Conservation (phyloP, 371 early-diverging fungal species). For the Mucor piriformis region DNA sequence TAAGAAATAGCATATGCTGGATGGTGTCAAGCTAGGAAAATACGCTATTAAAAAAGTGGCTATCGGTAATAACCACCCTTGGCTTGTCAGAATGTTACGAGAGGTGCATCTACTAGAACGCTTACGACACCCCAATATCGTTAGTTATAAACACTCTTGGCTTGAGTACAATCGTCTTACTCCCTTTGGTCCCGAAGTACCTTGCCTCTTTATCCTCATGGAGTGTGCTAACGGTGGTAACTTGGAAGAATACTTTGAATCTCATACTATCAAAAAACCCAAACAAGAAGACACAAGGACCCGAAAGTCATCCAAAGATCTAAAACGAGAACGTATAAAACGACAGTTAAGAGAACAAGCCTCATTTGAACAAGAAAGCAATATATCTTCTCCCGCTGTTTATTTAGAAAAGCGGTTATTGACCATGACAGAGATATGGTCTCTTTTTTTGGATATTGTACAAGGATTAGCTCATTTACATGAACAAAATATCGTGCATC, state of each 20-base stretch:
- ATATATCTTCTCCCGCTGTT: slow-evolving; percentile 1
- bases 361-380: slow-evolving; percentile 26
- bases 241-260: slow-evolving; percentile 87
- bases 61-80: slow-evolving; percentile 85
- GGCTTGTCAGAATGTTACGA: slow-evolving; percentile 92
- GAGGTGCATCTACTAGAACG: slow-evolving; percentile 92
- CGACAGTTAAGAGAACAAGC: slow-evolving; percentile 33
- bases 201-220: slow-evolving; percentile 96
- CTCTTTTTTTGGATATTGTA: slow-evolving; percentile 87
- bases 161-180: slow-evolving; percentile 82
- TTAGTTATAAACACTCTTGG: slow-evolving; percentile 95
- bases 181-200: slow-evolving; percentile 87
- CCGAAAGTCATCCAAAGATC: slow-evolving; percentile 24
- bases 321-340: slow-evolving; percentile 44
- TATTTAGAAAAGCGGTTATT: slow-evolving; percentile 48
- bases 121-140: slow-evolving; percentile 88
- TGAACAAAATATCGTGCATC: slow-evolving; percentile 78
- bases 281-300: slow-evolving; percentile 1
- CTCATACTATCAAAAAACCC: slow-evolving; percentile 8
- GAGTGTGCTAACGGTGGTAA: slow-evolving; percentile 97
- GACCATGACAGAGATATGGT: slow-evolving; percentile 74
- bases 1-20: slow-evolving; percentile 79
- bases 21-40: slow-evolving; percentile 78
- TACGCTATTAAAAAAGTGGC: slow-evolving; percentile 96
- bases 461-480: slow-evolving; percentile 89